These are phyloP conservation scores for Thymus mandschuricus DNA, from an alignment of 257 asterid species.

Conservation along the genomic window DNA sequence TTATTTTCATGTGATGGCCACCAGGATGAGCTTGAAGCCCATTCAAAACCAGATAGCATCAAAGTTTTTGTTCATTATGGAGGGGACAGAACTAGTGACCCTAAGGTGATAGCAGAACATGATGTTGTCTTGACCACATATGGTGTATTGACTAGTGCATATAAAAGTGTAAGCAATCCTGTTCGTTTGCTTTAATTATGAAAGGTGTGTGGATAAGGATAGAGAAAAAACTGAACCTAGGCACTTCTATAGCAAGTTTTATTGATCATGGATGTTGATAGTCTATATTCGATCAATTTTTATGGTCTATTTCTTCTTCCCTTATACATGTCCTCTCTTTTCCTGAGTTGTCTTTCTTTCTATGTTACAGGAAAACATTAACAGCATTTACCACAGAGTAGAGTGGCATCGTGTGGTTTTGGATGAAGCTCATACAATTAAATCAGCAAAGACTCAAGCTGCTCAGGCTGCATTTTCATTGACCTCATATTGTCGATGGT, in stretches of 20 bases:
- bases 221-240: neutral
- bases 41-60: conserved; percentile 62
- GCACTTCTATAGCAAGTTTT: too few species aligned
- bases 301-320: neutral
- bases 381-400: conserved; percentile 76
- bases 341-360: neutral
- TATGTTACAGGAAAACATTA: conserved; percentile 45
- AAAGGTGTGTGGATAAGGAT: neutral
- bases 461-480: conserved; percentile 81
- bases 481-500: conserved; percentile 80
- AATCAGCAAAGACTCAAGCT: conserved; percentile 64
- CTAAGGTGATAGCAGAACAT: conserved; percentile 62
- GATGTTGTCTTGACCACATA: conserved; percentile 88
- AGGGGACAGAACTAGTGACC: conserved; percentile 60
- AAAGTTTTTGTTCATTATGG: conserved; percentile 77
- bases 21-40: conserved; percentile 79
- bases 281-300: neutral
- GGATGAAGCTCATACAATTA: conserved; percentile 90
- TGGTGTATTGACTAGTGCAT: conserved; percentile 68
- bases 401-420: conserved; percentile 88
- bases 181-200: neutral
- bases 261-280: neutral
- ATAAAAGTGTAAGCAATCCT: conserved; percentile 55
- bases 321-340: neutral
- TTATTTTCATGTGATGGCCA: conserved; percentile 8